These are phyloP conservation scores for Grigorovia transvaalensis DNA, from an alignment of 805 yeast species.

Conservation along the genomic window DNA sequence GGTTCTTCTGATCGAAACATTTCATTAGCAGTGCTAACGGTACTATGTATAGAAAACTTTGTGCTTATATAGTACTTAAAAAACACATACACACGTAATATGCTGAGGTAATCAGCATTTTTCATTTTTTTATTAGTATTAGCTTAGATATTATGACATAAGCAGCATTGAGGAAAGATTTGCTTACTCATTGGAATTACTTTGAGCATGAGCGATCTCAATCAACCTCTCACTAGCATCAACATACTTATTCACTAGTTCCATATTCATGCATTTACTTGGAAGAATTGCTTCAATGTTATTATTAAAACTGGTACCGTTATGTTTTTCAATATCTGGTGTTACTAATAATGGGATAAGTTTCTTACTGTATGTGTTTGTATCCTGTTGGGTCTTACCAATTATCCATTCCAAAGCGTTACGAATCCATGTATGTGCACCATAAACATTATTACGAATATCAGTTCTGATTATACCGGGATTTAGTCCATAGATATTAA, in stretches of 20 bases:
- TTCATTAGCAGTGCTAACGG: no score
- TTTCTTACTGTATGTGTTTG: conserved; percentile 28
- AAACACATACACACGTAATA: no score
- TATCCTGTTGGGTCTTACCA: conserved; percentile 25
- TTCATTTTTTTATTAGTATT: no score
- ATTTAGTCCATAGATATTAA: conserved; percentile 30
- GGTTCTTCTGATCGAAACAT: no score
- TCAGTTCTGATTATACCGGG: conserved; percentile 32
- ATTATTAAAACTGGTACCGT: conserved; percentile 27
- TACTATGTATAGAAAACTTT: no score
- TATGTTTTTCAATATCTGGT: conserved; percentile 20
- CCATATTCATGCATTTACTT: conserved; percentile 24
- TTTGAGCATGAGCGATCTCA: not conserved
- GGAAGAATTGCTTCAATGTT: conserved; percentile 21
- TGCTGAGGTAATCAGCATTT: no score
- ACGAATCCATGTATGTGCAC: conserved; percentile 21
- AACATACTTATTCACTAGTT: conserved; percentile 23
- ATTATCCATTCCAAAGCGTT: conserved; percentile 22
- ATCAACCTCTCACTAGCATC: conserved; percentile 16
- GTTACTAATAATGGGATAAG: conserved; percentile 27
- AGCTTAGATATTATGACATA: no score
- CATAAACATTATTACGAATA: conserved; percentile 29
- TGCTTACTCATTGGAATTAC: not conserved
- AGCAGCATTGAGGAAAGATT: not conserved
- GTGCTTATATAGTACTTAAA: no score